A percentile compares a stretch with the other conserved stretches of the same genome.
phyloP scores from a whole-genome alignment of 345 rosid species.

The Eucalyptus virginea region DNA sequence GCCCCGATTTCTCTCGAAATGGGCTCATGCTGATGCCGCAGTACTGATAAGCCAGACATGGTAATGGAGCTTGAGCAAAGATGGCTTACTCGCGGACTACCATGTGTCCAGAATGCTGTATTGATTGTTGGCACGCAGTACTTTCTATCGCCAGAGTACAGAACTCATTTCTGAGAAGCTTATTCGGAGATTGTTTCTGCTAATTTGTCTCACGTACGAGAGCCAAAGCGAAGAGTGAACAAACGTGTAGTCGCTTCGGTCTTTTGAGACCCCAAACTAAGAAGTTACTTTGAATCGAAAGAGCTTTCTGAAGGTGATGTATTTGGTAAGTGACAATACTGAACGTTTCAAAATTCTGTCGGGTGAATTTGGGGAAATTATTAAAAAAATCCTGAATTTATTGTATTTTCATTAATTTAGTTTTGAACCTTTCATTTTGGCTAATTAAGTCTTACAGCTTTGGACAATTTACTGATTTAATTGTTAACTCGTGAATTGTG shows the following conservation, averaged over 20 bases:
- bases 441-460: no score
- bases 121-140: neutral
- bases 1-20: neutral
- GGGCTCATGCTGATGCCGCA: neutral
- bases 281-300: neutral
- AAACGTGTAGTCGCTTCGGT: neutral
- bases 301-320: neutral
- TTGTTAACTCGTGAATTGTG: no score
- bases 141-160: neutral
- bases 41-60: neutral
- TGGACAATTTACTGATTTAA: rapidly evolving
- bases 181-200: neutral
- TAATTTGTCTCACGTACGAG: neutral
- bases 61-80: neutral
- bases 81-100: neutral
- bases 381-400: no score
- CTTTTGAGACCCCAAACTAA: neutral
- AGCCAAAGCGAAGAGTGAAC: neutral
- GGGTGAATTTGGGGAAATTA: neutral
- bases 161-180: neutral
- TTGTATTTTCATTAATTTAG: no score
- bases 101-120: neutral
- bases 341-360: neutral
- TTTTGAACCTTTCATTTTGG: no score
- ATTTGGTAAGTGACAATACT: neutral